These are phyloP conservation scores for Didymella pomorum DNA, from an alignment of 2,329 filamentous ascomycete genomes.

Conservation along the genomic window DNA sequence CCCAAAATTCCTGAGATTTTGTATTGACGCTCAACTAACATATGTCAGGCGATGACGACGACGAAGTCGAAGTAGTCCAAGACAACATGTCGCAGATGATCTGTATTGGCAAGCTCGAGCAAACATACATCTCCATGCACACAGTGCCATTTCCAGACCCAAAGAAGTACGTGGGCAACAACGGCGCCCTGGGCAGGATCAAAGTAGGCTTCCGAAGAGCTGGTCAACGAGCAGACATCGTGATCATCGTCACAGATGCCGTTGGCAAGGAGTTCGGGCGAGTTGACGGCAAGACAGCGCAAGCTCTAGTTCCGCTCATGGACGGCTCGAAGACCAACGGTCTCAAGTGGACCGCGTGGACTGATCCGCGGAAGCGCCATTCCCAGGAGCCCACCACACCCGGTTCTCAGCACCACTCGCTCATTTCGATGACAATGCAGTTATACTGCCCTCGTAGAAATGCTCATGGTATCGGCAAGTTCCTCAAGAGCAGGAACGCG, in stretches of 20 bases:
- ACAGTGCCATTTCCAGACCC: conserved; percentile 74
- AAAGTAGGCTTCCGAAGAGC: conserved; percentile 73
- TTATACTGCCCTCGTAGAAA: conserved; percentile 78
- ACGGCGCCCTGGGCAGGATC: conserved; percentile 69
- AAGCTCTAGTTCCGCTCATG: conserved; percentile 74
- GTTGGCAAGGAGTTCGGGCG: conserved; percentile 75
- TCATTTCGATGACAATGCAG: conserved; percentile 70
- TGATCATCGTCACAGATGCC: conserved; percentile 79
- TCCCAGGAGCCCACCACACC: conserved; percentile 60
- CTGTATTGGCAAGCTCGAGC: conserved; percentile 80
- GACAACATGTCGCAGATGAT: conserved; percentile 74
- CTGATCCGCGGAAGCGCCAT: conserved; percentile 70
- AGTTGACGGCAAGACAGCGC: conserved; percentile 73
- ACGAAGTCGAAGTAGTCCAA: conserved; percentile 65
- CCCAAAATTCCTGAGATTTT: too few relatives aligned
- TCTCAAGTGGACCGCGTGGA: conserved; percentile 75
- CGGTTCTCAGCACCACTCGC: conserved; percentile 29
- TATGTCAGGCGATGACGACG: conserved; percentile 65
- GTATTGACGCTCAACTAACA: conserved; percentile 30
- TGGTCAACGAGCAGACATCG: conserved; percentile 62
- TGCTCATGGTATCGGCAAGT: conserved; percentile 70
- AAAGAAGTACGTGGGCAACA: conserved; percentile 65
- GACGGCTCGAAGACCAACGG: conserved; percentile 67
- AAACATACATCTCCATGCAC: conserved; percentile 70
- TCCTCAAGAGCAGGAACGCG: conserved; percentile 71